These are phyloP conservation scores for Psidium friedrichsthalianum DNA, from an alignment of 345 rosid genomes.

Conservation along the genomic window DNA sequence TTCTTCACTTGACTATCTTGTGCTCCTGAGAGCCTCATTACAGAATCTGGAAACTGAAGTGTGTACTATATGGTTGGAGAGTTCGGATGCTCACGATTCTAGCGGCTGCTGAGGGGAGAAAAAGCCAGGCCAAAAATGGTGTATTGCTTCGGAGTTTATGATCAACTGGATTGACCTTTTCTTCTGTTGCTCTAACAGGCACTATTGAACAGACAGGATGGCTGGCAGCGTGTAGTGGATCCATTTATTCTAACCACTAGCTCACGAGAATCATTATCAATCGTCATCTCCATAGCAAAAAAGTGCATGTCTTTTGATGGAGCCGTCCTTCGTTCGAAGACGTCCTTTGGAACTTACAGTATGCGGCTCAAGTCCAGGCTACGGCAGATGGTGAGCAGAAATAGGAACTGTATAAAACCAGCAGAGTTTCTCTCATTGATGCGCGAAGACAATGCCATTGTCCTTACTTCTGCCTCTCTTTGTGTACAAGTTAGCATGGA, in stretches of 20 bases:
- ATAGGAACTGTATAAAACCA: neutral
- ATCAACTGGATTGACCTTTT: neutral
- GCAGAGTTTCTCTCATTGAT: neutral
- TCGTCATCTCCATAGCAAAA: constrained; percentile 63
- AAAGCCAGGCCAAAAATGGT: neutral
- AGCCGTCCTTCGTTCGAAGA: constrained; percentile 81
- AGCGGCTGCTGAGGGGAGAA: neutral
- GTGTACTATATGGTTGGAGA: neutral
- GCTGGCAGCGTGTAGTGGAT: constrained; percentile 63
- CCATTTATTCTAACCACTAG: constrained; percentile 74
- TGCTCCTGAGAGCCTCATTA: neutral
- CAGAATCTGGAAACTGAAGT: neutral
- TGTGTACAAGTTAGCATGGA: neutral
- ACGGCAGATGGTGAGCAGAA: neutral
- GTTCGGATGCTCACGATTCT: neutral
- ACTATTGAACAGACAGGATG: constrained; percentile 92
- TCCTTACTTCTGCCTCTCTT: neutral
- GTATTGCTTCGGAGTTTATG: neutral
- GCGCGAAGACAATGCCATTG: neutral
- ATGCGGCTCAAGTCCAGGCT: constrained; percentile 90
- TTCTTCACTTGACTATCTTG: neutral
- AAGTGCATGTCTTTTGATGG: constrained; percentile 70
- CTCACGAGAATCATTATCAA: constrained; percentile 73
- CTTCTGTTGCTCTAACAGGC: constrained; percentile 21
- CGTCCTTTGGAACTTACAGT: constrained; percentile 86